These are phyloP conservation scores for Akanthomyces uredinophilus DNA, from an alignment of 2,329 filamentous ascomycete species.

Conservation along the genomic window DNA sequence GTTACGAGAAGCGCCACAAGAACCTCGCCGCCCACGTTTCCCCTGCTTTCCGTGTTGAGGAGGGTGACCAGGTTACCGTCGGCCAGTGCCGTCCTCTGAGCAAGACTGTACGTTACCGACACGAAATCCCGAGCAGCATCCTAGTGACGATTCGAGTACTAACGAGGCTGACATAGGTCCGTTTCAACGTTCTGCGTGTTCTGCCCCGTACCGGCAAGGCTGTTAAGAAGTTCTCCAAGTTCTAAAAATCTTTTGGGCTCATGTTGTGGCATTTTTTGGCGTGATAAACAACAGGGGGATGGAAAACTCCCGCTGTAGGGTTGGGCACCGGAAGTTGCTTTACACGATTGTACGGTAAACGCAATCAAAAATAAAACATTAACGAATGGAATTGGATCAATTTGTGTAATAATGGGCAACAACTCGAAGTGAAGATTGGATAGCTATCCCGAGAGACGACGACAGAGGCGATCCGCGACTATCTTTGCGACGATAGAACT, in stretches of 20 bases:
- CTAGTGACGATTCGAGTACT: slow-evolving; percentile 15
- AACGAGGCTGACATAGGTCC: slow-evolving; percentile 57
- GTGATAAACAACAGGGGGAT: slow-evolving; percentile 43
- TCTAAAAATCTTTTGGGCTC: slow-evolving; percentile 60
- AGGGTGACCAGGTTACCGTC: slow-evolving; percentile 98
- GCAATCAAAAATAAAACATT: slow-evolving; percentile 40
- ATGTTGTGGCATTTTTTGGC: slow-evolving; percentile 49
- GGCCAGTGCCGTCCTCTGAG: slow-evolving; percentile 98
- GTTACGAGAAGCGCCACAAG: slow-evolving; percentile 99
- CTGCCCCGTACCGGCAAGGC: slow-evolving; percentile 95
- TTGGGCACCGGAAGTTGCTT: slow-evolving; percentile 38
- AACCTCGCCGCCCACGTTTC: slow-evolving; percentile 99
- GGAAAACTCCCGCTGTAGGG: slow-evolving; percentile 33
- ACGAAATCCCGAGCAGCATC: neutral
- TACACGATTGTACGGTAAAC: slow-evolving; percentile 42
- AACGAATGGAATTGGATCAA: slow-evolving; percentile 31
- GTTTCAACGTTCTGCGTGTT: slow-evolving; percentile 99
- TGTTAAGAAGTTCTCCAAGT: slow-evolving; percentile 98
- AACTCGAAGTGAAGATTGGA: neutral
- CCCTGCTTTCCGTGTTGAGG: slow-evolving; percentile 99
- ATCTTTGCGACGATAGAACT: neutral
- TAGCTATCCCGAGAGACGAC: too few species aligned
- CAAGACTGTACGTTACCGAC: slow-evolving; percentile 82
- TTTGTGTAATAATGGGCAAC: neutral
- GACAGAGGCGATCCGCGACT: neutral